Conservation (phyloP, 2,329 filamentous ascomycete species). For the Claviceps lovelessii region DNA sequence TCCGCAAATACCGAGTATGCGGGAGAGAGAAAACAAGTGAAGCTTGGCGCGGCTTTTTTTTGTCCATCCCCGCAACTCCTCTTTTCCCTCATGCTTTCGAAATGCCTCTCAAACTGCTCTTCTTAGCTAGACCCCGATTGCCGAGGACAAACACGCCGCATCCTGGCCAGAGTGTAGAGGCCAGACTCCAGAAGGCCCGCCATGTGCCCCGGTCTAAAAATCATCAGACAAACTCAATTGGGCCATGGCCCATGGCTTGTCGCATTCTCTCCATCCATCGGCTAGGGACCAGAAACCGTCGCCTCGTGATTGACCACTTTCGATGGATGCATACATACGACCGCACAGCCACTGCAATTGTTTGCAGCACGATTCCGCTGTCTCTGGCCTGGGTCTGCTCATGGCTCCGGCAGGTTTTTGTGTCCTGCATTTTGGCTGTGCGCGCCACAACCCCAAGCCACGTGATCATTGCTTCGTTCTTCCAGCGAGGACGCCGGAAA, state of each 20-base stretch:
- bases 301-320: background rate
- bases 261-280: background rate
- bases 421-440: too few relatives aligned
- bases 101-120: background rate
- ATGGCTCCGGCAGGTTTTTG: too few relatives aligned
- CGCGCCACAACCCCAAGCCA: too few relatives aligned
- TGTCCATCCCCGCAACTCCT: background rate
- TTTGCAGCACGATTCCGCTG: background rate
- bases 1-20: background rate
- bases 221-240: background rate
- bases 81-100: background rate
- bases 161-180: background rate
- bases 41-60: constrained; percentile 1
- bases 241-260: background rate
- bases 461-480: too few relatives aligned
- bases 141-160: constrained; percentile 3
- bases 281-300: background rate
- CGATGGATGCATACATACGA: background rate
- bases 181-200: background rate
- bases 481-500: too few relatives aligned
- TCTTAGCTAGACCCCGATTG: background rate
- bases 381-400: too few relatives aligned
- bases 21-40: background rate
- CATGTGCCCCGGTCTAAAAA: background rate
- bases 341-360: background rate